Base-by-base conservation (phyloP, 1,139 yeast genomes). In the Pichia sp. region DNA sequence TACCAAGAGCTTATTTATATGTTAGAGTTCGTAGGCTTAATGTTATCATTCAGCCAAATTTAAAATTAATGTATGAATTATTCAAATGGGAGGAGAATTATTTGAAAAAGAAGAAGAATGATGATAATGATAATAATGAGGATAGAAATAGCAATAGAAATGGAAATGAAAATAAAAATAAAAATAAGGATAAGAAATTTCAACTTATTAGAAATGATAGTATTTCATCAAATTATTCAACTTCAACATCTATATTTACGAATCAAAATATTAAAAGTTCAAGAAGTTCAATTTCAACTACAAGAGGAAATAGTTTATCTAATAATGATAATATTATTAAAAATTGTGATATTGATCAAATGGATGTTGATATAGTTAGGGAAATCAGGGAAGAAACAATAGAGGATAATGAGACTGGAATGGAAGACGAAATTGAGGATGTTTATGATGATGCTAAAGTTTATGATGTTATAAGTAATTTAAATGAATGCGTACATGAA, bases 41-140 rank as follows among this genome's bases (percentile, higher is more conserved):
- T 62, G 87, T 89, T 43, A 87, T 89, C 36, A 87, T 90, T 51
- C 97, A 89, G 63, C 97, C 97, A 4, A 89, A 87, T 62, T 69
- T 89, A 59, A 76, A 86, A 62, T 74, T 89, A 54, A 85, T 89
- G 78, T 87, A 85, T 62, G 97, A 89, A 56, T 69, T 89, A 50
- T 78, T 81, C 57, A 76, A 83, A 56, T 87, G 83, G 82, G 95
- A 87, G 56, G 90, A 86, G 48, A 33, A 48, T 26, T 52, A 53
- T 48, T 53, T 59, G 12, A 6, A 27, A 25, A 20, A 22, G n/a
- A n/a, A n/a, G n/a, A n/a, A n/a, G n/a, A n/a, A n/a, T n/a, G n/a
- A n/a, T n/a, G n/a, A n/a, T n/a, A n/a, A n/a, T n/a, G n/a, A n/a
- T n/a, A n/a, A n/a, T n/a, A n/a, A n/a, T n/a, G n/a, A n/a, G n/a